phyloP scores from a whole-genome alignment of 441 rosid genomes.

The Adansonia rubrostipa region DNA sequence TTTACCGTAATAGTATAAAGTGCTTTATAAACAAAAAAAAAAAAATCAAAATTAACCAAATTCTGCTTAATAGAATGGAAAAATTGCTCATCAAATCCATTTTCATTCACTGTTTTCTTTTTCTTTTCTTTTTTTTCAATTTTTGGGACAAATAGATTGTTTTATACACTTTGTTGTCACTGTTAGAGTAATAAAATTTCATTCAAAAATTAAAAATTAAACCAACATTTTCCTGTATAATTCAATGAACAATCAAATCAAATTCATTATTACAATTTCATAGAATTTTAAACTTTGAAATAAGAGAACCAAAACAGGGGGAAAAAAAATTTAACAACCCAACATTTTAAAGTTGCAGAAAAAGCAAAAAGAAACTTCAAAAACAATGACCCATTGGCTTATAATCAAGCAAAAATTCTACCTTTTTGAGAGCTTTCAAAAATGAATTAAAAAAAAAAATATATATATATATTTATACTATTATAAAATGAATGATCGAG shows the following conservation, averaged over 20 bases:
- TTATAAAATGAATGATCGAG: no score
- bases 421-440: conserved; percentile 18
- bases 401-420: conserved; percentile 16
- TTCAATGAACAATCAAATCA: conserved; percentile 12
- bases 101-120: not conserved
- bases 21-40: not conserved
- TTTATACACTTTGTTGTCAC: not conserved
- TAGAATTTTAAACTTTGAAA: not conserved
- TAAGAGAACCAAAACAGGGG: no score
- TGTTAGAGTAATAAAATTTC: not conserved
- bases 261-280: conserved; percentile 8
- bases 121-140: not conserved
- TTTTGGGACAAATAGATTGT: not conserved
- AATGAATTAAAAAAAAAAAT: no score
- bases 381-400: conserved; percentile 18
- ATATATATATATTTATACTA: no score
- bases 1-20: not conserved
- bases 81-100: not conserved
- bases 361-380: not conserved
- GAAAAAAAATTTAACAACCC: not conserved
- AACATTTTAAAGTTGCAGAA: not conserved
- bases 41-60: not conserved
- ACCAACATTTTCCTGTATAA: not conserved
- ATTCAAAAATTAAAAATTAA: not conserved
- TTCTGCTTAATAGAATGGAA: not conserved